Evolutionary conservation across 371 early-diverging fungal species (phyloP).

Genomic region (Mucor velutinosus): DNA sequence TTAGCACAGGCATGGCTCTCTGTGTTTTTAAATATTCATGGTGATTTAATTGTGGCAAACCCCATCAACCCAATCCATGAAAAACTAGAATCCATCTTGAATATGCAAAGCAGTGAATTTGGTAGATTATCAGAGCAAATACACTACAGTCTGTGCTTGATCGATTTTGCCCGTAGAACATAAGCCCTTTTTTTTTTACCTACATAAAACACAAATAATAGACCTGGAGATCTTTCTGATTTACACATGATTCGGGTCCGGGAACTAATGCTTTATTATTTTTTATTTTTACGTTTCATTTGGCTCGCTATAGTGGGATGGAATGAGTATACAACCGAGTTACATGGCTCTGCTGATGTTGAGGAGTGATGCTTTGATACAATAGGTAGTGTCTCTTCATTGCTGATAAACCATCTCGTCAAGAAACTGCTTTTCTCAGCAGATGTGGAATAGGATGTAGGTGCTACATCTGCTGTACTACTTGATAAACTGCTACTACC

Average conservation of each 20-base stretch:
- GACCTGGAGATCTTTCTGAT: neutral
- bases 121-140: slow-evolving; percentile 70
- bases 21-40: slow-evolving; percentile 77
- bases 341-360: neutral
- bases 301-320: slow-evolving; percentile 18
- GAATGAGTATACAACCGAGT: slow-evolving; percentile 10
- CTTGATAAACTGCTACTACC: slow-evolving; percentile 4
- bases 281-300: slow-evolving; percentile 10
- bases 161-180: slow-evolving; percentile 74
- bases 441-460: slow-evolving; percentile 1
- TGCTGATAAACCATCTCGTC: slow-evolving; percentile 12
- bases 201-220: neutral
- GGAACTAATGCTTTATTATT: neutral
- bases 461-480: neutral
- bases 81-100: slow-evolving; percentile 48
- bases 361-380: neutral
- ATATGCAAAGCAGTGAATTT: slow-evolving; percentile 60
- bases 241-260: slow-evolving; percentile 6
- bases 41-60: slow-evolving; percentile 73
- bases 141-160: slow-evolving; percentile 81
- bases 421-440: slow-evolving; percentile 13
- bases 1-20: slow-evolving; percentile 81
- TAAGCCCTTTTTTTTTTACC: slow-evolving; percentile 10
- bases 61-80: slow-evolving; percentile 52
- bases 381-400: neutral